Percentiles rank a stretch among this genome's conserved stretches.
These are phyloP conservation scores for Stephania yunnanensis DNA, from an alignment of 164 flowering plant species.

Conservation along the genomic window DNA sequence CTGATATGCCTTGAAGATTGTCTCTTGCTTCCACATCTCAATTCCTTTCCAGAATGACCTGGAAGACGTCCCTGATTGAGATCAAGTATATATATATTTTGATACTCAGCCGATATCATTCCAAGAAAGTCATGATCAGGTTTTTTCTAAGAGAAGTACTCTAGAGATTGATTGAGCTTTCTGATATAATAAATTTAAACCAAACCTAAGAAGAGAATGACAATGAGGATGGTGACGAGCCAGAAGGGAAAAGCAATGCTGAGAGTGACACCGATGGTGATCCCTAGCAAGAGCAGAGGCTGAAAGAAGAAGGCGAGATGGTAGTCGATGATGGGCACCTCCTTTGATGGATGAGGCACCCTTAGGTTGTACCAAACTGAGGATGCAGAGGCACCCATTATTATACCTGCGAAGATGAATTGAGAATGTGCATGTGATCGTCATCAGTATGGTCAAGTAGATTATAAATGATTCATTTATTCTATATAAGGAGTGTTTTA, in stretches of 20 bases:
- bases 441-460: too few relatives aligned
- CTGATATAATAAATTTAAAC: too few relatives aligned
- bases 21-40: constrained; percentile 94
- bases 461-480: not conserved
- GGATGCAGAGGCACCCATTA: constrained; percentile 32
- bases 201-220: constrained; percentile 77
- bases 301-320: constrained; percentile 88
- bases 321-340: constrained; percentile 83
- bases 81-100: too few relatives aligned
- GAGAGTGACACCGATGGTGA: constrained; percentile 51
- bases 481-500: too few relatives aligned
- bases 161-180: too few relatives aligned
- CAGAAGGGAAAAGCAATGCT: constrained; percentile 94
- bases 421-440: not conserved
- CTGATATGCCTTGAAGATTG: constrained; percentile 25
- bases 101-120: not conserved
- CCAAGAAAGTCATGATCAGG: not conserved
- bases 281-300: constrained; percentile 75
- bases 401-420: constrained; percentile 67
- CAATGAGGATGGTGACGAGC: constrained; percentile 91
- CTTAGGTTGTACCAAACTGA: constrained; percentile 96
- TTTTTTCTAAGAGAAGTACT: not conserved
- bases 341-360: constrained; percentile 75
- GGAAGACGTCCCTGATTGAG: constrained; percentile 69
- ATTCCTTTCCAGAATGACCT: constrained; percentile 71